phyloP scores from a whole-genome alignment of 2,329 filamentous ascomycete species.

The Lojkania enalia region DNA sequence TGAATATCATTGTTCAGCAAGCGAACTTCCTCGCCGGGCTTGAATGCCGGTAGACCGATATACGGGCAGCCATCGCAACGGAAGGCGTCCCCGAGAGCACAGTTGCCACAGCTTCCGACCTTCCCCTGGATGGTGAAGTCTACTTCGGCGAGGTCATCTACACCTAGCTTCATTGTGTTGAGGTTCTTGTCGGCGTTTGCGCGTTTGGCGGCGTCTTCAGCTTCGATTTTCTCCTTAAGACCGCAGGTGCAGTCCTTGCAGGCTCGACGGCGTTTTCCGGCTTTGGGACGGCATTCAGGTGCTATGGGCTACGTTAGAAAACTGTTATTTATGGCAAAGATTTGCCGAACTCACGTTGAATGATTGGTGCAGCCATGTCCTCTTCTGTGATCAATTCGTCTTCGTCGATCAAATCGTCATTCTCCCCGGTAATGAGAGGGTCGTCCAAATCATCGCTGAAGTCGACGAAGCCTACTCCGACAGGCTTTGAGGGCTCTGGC shows the following conservation, averaged over 20 bases:
- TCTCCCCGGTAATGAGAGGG: conserved; percentile 58
- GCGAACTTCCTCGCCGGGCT: conserved; percentile 91
- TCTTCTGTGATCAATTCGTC: conserved; percentile 83
- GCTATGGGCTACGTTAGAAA: conserved; percentile 53
- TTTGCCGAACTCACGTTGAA: conserved; percentile 68
- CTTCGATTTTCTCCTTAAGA: conserved; percentile 79
- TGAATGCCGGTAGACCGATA: conserved; percentile 91
- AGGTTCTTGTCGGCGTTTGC: conserved; percentile 65
- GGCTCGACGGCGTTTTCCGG: conserved; percentile 84
- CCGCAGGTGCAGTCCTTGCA: conserved; percentile 99
- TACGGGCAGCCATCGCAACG: conserved; percentile 72
- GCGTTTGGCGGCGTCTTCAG: conserved; percentile 76
- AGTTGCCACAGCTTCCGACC: conserved; percentile 92
- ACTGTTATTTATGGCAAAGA: background rate
- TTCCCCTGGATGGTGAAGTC: conserved; percentile 99
- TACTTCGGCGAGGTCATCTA: conserved; percentile 82
- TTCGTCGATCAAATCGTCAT: conserved; percentile 90
- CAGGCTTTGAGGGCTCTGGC: conserved; percentile 41
- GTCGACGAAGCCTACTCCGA: conserved; percentile 57
- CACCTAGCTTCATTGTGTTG: conserved; percentile 69
- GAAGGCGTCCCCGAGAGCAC: conserved; percentile 84
- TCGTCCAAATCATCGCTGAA: conserved; percentile 65
- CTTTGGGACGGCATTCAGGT: conserved; percentile 82
- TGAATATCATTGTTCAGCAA: conserved; percentile 85
- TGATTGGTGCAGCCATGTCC: conserved; percentile 75